Evolutionary conservation across 116 monocot genomes (phyloP).

Genomic region (Trichopus zeylanicus): DNA sequence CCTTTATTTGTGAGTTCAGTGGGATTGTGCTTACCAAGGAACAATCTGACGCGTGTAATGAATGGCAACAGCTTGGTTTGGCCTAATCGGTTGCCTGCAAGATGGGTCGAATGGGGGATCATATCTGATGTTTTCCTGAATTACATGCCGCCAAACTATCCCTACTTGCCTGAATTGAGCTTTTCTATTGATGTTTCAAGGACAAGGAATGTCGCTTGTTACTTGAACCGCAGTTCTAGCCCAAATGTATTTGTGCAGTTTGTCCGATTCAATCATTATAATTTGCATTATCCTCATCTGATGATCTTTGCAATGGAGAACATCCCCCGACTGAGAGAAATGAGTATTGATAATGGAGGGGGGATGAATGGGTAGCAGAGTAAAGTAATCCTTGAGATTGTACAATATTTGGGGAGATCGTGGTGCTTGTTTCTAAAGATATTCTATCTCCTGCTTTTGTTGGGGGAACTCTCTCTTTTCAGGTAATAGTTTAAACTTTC

Average conservation of each 20-base stretch:
- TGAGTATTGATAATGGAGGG: constrained; percentile 88
- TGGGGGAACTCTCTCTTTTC: no score
- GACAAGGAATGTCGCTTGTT: constrained; percentile 62
- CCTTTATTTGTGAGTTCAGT: constrained; percentile 62
- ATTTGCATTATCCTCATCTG: constrained; percentile 48
- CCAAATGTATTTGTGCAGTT: constrained; percentile 77
- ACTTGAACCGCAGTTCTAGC: constrained; percentile 54
- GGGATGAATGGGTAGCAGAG: constrained; percentile 48
- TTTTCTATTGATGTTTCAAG: constrained; percentile 51
- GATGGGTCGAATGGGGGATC: constrained; percentile 76
- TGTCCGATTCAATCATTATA: constrained; percentile 44
- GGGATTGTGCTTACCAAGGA: constrained; percentile 43
- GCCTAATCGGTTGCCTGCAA: constrained; percentile 33
- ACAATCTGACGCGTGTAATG: constrained; percentile 14
- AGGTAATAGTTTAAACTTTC: no score
- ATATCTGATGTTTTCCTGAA: constrained; percentile 36
- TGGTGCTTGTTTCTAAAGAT: not conserved
- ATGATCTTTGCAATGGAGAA: constrained; percentile 76
- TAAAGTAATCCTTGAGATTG: not conserved
- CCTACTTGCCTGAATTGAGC: constrained; percentile 9
- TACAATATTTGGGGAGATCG: not conserved
- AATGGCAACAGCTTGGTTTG: constrained; percentile 20
- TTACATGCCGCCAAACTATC: constrained; percentile 7
- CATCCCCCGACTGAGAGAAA: constrained; percentile 84
- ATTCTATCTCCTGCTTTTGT: no score